These are phyloP conservation scores for Russula olivacea DNA, from an alignment of 768 basidiomycete genomes.

Conservation along the genomic window DNA sequence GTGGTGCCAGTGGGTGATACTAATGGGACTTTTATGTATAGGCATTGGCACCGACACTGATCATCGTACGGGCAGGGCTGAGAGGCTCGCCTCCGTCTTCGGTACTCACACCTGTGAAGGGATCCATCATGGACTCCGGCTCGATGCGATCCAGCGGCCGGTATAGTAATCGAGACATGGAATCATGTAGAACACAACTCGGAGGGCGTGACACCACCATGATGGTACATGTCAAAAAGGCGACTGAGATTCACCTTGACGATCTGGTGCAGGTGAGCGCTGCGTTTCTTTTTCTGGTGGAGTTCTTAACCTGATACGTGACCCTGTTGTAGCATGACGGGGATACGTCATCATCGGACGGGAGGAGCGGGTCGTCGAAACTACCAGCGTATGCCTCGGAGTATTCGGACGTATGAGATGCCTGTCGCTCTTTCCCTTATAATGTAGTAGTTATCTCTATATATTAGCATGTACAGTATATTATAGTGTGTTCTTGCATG, in stretches of 20 bases:
- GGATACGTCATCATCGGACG: background rate
- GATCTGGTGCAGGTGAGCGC: background rate
- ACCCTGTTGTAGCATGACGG: background rate
- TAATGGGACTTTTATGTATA: background rate
- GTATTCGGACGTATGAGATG: background rate
- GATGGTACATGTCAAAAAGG: background rate
- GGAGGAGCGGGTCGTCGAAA: background rate
- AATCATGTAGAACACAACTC: background rate
- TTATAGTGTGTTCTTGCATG: background rate
- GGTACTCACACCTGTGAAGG: background rate
- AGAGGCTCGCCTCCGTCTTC: background rate
- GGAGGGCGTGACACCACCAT: background rate
- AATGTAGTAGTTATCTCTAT: background rate
- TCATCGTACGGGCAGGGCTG: conserved; percentile 11
- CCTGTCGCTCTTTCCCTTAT: too few species aligned
- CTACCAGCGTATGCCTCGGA: background rate
- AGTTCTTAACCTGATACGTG: background rate
- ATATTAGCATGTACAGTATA: too few species aligned
- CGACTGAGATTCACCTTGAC: conserved; percentile 8
- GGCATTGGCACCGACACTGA: conserved; percentile 16
- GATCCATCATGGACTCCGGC: background rate
- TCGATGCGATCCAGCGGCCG: background rate
- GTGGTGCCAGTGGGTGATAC: too few species aligned
- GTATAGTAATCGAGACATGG: background rate
- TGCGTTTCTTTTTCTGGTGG: background rate